Base-by-base conservation (phyloP, 2,329 filamentous ascomycete species). In the Aureobasidium sp. region DNA sequence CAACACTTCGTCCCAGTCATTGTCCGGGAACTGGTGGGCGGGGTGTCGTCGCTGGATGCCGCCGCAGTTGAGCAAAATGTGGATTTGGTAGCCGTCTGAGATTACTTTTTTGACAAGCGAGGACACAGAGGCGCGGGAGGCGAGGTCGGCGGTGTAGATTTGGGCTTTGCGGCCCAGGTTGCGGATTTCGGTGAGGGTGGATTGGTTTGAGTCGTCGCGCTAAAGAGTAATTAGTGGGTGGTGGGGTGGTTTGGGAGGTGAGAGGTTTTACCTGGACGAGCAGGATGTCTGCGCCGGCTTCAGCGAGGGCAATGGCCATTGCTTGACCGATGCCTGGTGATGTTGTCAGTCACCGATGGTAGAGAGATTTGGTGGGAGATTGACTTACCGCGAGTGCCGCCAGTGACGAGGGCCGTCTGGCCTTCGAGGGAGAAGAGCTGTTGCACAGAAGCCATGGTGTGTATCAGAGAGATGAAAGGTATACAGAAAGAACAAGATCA, bases 21-120 rank as follows among this genome's bases (percentile, higher is more conserved):
- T 76, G 71, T 88, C 84, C 0, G 90, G 90, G 71, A 96, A 96
- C 63, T 82, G 74, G 68, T 91, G 84, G 47, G 87, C 85, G 0
- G 89, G 84, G 73, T 94, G 88, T 15, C 91, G 82, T 65, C 86
- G 82, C 75, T 96, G 91, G 71, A 96, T 92, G 29, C 91, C 91
- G 20, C 89, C 91, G 76, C 89, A 93, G 77, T 92, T 96, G 68
- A 96, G 78, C 8, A 96, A 83, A 70, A 95, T 89, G 70, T 89
- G 83, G 66, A 95, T 84, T 70, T 84, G 81, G 66, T 80, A 75
- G 53, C 82, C 82, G 69, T 86, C 84, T 45, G 79, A 76, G n/a
- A 89, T 77, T 62, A 91, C 74, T 29, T 76, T 75, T 27, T 86
- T 83, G 1, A 85, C 77, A 2, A 92, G 79, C 0, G 76, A 74